Evolutionary conservation across 257 asterid species (phyloP).

Genomic region (Knoxia roxburghii): DNA sequence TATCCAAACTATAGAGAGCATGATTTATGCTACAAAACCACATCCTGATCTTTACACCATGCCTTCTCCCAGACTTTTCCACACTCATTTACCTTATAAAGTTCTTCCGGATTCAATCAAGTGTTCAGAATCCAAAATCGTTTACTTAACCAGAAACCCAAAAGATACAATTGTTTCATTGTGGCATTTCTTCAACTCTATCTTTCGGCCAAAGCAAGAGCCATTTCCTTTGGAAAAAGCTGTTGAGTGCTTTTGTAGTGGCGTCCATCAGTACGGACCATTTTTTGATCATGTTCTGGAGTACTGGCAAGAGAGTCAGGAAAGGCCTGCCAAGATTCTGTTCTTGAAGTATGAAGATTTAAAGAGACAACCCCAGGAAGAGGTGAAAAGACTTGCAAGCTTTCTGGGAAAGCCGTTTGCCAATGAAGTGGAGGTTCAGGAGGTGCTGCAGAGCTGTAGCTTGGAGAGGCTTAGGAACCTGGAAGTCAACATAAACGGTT

Average conservation of each 20-base stretch:
- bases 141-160: constrained; percentile 33
- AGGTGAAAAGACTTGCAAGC: constrained; percentile 27
- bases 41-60: constrained; percentile 22
- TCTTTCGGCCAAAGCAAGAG: constrained; percentile 23
- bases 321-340: constrained; percentile 26
- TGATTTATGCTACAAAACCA: constrained; percentile 22
- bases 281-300: constrained; percentile 31
- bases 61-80: constrained; percentile 32
- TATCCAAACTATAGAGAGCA: constrained; percentile 26
- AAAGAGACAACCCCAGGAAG: constrained; percentile 20
- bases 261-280: constrained; percentile 36
- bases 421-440: constrained; percentile 21
- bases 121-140: constrained; percentile 24
- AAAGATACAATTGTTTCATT: constrained; percentile 32
- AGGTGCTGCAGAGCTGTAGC: constrained; percentile 33
- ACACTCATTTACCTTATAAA: constrained; percentile 30
- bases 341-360: constrained; percentile 34
- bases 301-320: constrained; percentile 24
- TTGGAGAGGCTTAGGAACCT: constrained; percentile 30
- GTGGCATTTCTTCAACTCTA: constrained; percentile 37
- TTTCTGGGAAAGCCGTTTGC: constrained; percentile 31
- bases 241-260: constrained; percentile 29
- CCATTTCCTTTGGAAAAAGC: constrained; percentile 32
- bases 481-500: constrained; percentile 37
- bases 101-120: constrained; percentile 23